Evolutionary conservation across 1,284 basidiomycete genomes (phyloP), one percentile per base, ranked within the genome.

Genomic region (Vanrija sp.): DNA sequence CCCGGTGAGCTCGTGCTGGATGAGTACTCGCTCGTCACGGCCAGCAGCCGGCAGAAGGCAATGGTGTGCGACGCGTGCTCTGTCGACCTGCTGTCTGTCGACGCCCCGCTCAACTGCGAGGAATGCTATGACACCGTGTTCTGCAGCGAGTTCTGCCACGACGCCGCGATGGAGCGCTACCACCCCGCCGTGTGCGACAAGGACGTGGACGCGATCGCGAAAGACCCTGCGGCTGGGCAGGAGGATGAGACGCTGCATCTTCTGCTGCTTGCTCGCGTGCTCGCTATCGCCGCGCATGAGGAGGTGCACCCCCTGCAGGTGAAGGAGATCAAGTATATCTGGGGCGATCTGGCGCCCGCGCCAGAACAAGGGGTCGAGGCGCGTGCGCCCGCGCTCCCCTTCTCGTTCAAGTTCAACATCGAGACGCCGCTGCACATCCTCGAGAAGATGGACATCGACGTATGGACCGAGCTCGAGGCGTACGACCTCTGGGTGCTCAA

Each of bases 11-110:
- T 45, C n/a, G 54, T 55, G 19, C 50, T 59, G 23, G 21, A 49
- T 16, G 57, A 59, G 38, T 59, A 59, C 51, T 50, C 46, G 6
- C 54, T 59, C 34, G 34, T 59, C 26, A 59, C 57, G 8, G 57
- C 57, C 16, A 55, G 54, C 38, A 59, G 52, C 51, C 50, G 53
- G 23, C 44, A 40, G 23, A 55, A 55, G 51, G 54, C 50, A 38
- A 43, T 23, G 15, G 53, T 59, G 39, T 59, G 57, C 51, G 57
- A 59, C n/a, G 57, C 57, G n/a, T 59, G 57, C 44, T 38, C 28
- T 15, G 21, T 39, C 29, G 53, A 59, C 25, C 50, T 59, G 9
- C 12, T 34, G 34, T 45, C 52, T 10, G 49, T 49, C 10, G 50
- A 50, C 19, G 25, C n/a, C 6, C 7, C 28, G 2, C 40, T 54